These are phyloP conservation scores for Paracoccidioides brasiliensis DNA, from an alignment of 2,329 filamentous ascomycete species.

Conservation along the genomic window DNA sequence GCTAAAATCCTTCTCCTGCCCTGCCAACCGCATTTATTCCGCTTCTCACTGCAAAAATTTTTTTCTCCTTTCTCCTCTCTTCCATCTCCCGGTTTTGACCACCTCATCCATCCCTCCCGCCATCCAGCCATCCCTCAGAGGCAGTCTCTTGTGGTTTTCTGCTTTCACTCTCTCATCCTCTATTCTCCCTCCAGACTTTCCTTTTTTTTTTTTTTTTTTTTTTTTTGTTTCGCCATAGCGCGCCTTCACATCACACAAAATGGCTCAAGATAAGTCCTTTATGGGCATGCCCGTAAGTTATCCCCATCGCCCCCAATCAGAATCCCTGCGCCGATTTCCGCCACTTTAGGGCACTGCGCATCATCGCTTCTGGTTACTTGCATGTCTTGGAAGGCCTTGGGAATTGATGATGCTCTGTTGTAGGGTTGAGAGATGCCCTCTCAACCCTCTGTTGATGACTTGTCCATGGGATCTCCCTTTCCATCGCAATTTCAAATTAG, in stretches of 20 bases:
- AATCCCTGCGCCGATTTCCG: background rate
- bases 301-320: background rate
- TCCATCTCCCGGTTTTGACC: slow-evolving; percentile 24
- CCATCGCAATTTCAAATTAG: slow-evolving; percentile 1
- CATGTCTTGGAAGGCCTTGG: background rate
- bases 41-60: background rate
- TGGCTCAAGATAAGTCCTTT: slow-evolving; percentile 40
- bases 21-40: slow-evolving; percentile 6
- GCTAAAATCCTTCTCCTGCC: slow-evolving; percentile 3
- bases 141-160: slow-evolving; percentile 10
- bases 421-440: background rate
- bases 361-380: background rate
- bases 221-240: slow-evolving; percentile 22
- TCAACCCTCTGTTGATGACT: background rate
- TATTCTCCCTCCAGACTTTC: slow-evolving; percentile 20
- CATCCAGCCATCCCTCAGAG: slow-evolving; percentile 22
- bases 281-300: slow-evolving; percentile 40
- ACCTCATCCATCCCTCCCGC: slow-evolving; percentile 32
- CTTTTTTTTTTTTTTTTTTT: slow-evolving; percentile 24
- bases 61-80: slow-evolving; percentile 22
- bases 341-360: background rate
- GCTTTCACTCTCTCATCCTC: slow-evolving; percentile 20
- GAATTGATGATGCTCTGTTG: background rate
- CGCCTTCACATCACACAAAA: slow-evolving; percentile 24
- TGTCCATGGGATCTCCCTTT: slow-evolving; percentile 5